Evolutionary conservation across 768 basidiomycete species (phyloP).

Genomic region (Sporobolomyces pararoseus): DNA sequence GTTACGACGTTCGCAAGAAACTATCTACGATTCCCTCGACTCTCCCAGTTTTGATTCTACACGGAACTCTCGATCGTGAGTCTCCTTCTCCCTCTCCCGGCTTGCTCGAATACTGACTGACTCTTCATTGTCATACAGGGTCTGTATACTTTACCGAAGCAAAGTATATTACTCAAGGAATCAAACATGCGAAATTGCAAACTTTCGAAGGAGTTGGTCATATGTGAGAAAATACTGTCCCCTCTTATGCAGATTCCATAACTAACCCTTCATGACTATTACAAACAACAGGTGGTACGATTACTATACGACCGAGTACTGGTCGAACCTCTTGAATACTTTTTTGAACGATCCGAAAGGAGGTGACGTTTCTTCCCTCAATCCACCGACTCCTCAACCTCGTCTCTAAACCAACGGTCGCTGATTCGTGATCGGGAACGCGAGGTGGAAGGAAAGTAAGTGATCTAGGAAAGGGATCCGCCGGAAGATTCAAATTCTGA

Average conservation of each 20-base stretch:
- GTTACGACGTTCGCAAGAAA: conserved; percentile 32
- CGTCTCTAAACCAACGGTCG: not conserved
- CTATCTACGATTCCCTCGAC: conserved; percentile 14
- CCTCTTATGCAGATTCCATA: not conserved
- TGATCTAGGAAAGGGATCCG: too few species aligned
- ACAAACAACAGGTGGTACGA: conserved; percentile 29
- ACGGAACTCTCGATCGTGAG: conserved; percentile 36
- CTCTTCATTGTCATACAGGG: conserved; percentile 3
- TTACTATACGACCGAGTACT: conserved; percentile 13
- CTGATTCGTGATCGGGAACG: not conserved
- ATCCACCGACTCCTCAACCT: not conserved
- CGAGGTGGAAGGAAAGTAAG: not conserved
- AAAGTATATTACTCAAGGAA: conserved; percentile 25
- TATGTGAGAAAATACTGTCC: conserved; percentile 12
- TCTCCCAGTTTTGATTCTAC: conserved; percentile 28
- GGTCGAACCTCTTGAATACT: conserved; percentile 16
- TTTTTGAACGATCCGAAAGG: conserved; percentile 24
- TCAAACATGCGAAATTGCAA: conserved; percentile 32
- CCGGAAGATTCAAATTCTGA: conserved; percentile 46
- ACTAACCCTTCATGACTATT: too few species aligned
- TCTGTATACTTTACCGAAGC: conserved; percentile 35
- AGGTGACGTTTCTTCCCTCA: conserved; percentile 7
- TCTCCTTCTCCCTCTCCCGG: not conserved
- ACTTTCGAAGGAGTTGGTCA: conserved; percentile 33
- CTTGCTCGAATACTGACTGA: not conserved